Conservation (phyloP, 2,329 filamentous ascomycete species). For the Erysiphe pulchra region DNA sequence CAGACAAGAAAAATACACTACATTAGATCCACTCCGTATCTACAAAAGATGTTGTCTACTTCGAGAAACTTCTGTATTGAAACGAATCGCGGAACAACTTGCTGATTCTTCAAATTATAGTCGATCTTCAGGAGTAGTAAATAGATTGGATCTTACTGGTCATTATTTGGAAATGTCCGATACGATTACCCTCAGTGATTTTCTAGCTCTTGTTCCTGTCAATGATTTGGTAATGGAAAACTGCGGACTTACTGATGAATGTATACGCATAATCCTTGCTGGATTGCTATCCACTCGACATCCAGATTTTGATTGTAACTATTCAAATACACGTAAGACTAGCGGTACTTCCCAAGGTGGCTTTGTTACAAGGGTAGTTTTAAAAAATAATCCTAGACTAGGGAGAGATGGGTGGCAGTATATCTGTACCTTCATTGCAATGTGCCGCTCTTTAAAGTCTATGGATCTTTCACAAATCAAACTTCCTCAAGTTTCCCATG, state of each 20-base stretch:
- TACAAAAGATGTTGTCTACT: slow-evolving; percentile 88
- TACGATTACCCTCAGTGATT: slow-evolving; percentile 71
- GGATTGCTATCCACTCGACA: slow-evolving; percentile 60
- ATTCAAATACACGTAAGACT: slow-evolving; percentile 5
- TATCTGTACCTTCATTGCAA: slow-evolving; percentile 68
- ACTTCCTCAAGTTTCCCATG: slow-evolving; percentile 29
- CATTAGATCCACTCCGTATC: slow-evolving; percentile 74
- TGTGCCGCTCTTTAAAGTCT: slow-evolving; percentile 64
- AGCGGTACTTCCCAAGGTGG: slow-evolving; percentile 23
- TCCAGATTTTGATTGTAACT: slow-evolving; percentile 21
- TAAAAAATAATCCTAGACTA: slow-evolving; percentile 76
- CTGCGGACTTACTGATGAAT: slow-evolving; percentile 67
- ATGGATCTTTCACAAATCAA: slow-evolving; percentile 69
- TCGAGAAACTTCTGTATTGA: slow-evolving; percentile 74
- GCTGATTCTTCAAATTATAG: slow-evolving; percentile 36
- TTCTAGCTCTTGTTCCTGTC: slow-evolving; percentile 77
- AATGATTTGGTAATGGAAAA: slow-evolving; percentile 70
- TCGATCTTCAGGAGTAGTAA: slow-evolving; percentile 46
- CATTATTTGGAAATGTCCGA: slow-evolving; percentile 68
- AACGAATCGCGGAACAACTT: slow-evolving; percentile 77
- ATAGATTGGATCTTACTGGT: slow-evolving; percentile 59
- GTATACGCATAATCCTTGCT: slow-evolving; percentile 62
- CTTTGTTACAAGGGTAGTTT: slow-evolving; percentile 59
- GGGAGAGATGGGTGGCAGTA: slow-evolving; percentile 76
- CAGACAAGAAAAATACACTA: slow-evolving; percentile 41